Evolutionary conservation across 73 alveolate genomes (phyloP).

Genomic region (Paramecium caudatum): DNA sequence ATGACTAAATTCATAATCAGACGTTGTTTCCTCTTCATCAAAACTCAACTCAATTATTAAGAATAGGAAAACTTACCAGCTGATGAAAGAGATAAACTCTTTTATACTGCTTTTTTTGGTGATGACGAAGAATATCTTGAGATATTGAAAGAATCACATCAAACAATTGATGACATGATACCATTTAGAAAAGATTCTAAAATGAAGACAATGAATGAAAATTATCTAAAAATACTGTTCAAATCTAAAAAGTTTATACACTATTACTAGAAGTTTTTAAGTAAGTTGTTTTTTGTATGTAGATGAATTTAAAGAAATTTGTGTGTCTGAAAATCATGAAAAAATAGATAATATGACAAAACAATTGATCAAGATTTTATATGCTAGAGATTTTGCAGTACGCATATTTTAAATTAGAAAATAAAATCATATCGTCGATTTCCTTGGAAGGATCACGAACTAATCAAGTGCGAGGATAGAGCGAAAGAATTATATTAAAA

Average conservation of each 20-base stretch:
- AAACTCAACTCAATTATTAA: conserved; percentile 1
- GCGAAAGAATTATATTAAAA: conserved; percentile 16
- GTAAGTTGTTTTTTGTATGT: background rate
- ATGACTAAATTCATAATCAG: conserved; percentile 68
- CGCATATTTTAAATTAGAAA: background rate
- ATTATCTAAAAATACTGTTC: conserved; percentile 27
- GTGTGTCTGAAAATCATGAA: conserved; percentile 48
- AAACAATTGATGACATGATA: conserved; percentile 45
- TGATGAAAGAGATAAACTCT: conserved; percentile 65
- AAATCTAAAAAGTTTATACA: background rate
- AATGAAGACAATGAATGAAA: conserved; percentile 64
- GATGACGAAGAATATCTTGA: conserved; percentile 23
- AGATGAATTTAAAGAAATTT: conserved; percentile 45
- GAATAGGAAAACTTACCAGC: conserved; percentile 26
- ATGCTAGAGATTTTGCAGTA: conserved; percentile 53
- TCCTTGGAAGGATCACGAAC: conserved; percentile 70
- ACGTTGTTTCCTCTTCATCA: conserved; percentile 58
- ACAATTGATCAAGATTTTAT: conserved; percentile 3
- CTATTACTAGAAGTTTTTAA: conserved; percentile 17
- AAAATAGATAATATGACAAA: conserved; percentile 59
- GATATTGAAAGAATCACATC: background rate
- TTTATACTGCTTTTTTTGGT: conserved; percentile 26
- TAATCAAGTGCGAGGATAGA: conserved; percentile 49
- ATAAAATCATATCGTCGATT: conserved; percentile 46
- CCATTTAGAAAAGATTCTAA: conserved; percentile 66